phyloP scores from a whole-genome alignment of 352 stramenopile genomes.

The Aphanomyces astaci region DNA sequence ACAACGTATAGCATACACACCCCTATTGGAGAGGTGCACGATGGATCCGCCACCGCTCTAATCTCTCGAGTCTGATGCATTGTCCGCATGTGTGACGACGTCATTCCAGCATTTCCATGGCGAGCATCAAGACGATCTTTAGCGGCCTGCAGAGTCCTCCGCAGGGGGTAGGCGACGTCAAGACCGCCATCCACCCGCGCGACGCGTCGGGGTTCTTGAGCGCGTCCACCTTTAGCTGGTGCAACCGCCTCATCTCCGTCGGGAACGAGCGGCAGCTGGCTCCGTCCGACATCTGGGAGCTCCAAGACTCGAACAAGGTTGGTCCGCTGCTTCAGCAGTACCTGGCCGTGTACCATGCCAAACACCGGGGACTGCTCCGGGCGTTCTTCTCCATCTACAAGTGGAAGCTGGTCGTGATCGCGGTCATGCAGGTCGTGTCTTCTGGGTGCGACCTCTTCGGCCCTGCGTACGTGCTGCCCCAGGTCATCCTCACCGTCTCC shows the following conservation, averaged over 20 bases:
- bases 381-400: constrained; percentile 28
- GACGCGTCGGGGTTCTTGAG: not conserved
- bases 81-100: no score
- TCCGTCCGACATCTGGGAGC: constrained; percentile 32
- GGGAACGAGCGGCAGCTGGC: constrained; percentile 43
- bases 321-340: constrained; percentile 24
- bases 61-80: no score
- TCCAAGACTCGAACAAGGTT: constrained; percentile 27
- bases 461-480: constrained; percentile 31
- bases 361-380: constrained; percentile 18
- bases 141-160: no score
- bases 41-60: no score
- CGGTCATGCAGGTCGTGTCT: constrained; percentile 23
- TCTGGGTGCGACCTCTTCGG: constrained; percentile 28
- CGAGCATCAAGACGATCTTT: no score
- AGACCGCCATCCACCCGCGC: constrained; percentile 10
- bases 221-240: constrained; percentile 30
- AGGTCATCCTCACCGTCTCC: constrained; percentile 34
- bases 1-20: no score
- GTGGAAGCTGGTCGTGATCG: constrained; percentile 23
- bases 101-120: no score
- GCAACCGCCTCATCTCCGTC: constrained; percentile 30
- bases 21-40: no score
- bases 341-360: constrained; percentile 23
- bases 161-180: no score